Conservation (phyloP, 768 basidiomycete species). For the Trametes coccinea region DNA sequence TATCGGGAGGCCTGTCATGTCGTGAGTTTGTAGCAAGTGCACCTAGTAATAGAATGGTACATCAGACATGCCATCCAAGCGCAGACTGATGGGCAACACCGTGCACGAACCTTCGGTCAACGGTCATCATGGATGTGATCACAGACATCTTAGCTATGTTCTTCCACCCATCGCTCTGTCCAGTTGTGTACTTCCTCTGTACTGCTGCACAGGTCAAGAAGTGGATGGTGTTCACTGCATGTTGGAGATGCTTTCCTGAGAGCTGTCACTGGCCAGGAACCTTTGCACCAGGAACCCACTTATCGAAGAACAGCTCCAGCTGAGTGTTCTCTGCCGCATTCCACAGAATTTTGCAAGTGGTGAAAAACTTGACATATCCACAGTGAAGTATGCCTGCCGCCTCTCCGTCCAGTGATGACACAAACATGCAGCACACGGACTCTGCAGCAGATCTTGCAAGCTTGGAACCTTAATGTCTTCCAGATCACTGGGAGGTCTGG, state of each 20-base stretch:
- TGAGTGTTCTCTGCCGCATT: conserved; percentile 23
- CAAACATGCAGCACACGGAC: background rate
- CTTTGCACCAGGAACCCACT: conserved; percentile 24
- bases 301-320: conserved; percentile 23
- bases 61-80: too few species aligned
- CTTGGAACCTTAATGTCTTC: background rate
- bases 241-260: conserved; percentile 5
- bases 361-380: conserved; percentile 25
- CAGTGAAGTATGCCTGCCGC: conserved; percentile 18
- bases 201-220: background rate
- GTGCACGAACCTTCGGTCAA: conserved; percentile 9
- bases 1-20: conserved; percentile 16
- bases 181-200: conserved; percentile 11
- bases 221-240: background rate
- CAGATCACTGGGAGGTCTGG: too few species aligned
- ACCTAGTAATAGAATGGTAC: background rate
- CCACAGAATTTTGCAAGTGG: conserved; percentile 12
- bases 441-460: background rate
- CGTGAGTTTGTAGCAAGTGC: conserved; percentile 7
- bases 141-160: conserved; percentile 4
- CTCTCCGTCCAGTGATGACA: background rate
- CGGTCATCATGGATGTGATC: conserved; percentile 13
- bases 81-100: background rate
- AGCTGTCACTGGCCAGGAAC: conserved; percentile 17
- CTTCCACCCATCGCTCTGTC: conserved; percentile 19